Base-by-base conservation (phyloP, 2,329 filamentous ascomycete genomes). In the Stagonosporopsis cucurbitacearum region DNA sequence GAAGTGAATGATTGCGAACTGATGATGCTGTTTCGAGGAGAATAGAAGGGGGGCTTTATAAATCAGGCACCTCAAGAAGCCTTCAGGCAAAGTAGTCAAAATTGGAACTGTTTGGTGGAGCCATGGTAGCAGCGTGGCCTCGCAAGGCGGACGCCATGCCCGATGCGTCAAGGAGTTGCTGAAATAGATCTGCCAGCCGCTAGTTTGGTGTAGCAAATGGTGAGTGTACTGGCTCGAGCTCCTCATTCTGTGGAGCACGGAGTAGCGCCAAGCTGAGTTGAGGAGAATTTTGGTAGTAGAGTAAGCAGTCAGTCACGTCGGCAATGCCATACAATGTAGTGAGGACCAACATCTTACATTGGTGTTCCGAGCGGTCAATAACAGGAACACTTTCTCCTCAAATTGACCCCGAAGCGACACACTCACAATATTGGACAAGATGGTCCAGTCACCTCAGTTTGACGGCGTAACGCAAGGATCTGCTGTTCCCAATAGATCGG, bases 31-130 rank as follows among this genome's bases (percentile, higher is more conserved):
- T 26, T 22, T 46, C 51, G 22, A 43, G 37, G n/a, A 54, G 47
- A 44, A 57, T 40, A 32, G n/a, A 17, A 20, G 15, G 13, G 25
- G 36, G 41, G 53, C 49, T 63, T 69, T 71, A 71, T 69, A 70
- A 23, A 25, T 41, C 35, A 59, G 33, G 30, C 39, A 35, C 39
- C 43, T 54, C 42, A 22, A 43, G 53, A 15, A 19, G 23, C 15
- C 25, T 12, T 43, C 53, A 52, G 57, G 62, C 64, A 64, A 59
- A 65, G 62, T 35, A 62, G 17, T 46, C 45, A 50, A 52, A 52
- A 19, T 25, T 50, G 44, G 58, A 59, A 57, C 40, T 54, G 39
- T 30, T 49, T 28, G 40, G 37, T 41, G 41, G 39, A 53, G 37
- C 25, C 40, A 53, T 37, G 22, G 52, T 39, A 55, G 43, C 36